Conservation (phyloP, 2,329 filamentous ascomycete genomes). For the Penicillium rolfsii region DNA sequence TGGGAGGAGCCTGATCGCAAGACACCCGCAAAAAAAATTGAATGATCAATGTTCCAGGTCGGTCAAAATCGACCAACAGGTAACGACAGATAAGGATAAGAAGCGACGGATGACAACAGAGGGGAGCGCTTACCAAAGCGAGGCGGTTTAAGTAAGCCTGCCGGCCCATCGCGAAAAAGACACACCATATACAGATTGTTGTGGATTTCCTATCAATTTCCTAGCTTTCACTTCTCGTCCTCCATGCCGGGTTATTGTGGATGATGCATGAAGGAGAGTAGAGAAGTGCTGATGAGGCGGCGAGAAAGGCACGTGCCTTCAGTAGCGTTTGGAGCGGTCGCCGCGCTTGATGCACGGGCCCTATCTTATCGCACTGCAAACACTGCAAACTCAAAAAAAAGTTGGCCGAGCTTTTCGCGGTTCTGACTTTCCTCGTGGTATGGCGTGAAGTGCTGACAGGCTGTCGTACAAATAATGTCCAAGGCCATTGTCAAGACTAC, state of each 20-base stretch:
- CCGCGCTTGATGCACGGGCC: conserved; percentile 33
- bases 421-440: conserved; percentile 21
- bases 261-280: background rate
- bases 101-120: background rate
- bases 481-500: conserved; percentile 74
- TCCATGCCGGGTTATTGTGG: background rate
- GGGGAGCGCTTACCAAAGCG: conserved; percentile 47
- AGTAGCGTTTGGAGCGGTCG: conserved; percentile 12
- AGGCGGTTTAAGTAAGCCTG: conserved; percentile 51
- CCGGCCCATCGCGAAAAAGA: conserved; percentile 41
- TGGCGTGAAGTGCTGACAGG: conserved; percentile 22
- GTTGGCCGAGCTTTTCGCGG: conserved; percentile 36
- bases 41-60: background rate
- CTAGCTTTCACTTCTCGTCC: background rate
- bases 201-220: background rate
- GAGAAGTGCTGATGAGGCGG: conserved; percentile 2
- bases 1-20: background rate
- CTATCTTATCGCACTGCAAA: conserved; percentile 40
- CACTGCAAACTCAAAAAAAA: conserved; percentile 44
- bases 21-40: background rate
- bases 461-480: conserved; percentile 44
- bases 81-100: background rate
- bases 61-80: background rate
- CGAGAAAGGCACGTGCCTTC: conserved; percentile 18
- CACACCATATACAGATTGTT: background rate